Base-by-base conservation (phyloP, 495 filamentous ascomycete genomes). In the Podospora tetraspora region DNA sequence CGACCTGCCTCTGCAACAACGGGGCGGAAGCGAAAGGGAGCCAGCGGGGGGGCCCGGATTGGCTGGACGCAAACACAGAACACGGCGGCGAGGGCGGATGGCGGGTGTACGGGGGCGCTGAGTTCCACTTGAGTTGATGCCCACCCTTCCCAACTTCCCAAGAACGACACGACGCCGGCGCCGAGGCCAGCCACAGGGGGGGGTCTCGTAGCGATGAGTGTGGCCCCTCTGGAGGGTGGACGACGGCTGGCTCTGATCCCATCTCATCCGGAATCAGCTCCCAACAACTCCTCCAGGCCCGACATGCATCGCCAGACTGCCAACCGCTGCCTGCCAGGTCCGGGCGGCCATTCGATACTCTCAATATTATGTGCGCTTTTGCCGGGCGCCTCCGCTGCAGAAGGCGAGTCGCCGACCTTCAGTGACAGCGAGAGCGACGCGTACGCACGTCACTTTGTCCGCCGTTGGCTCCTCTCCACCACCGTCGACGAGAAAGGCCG, bases 111-210 rank as follows among this genome's bases (percentile, higher is more conserved):
- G 37, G 37, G 37, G 43, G 43, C 43, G 43, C 43, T n/a, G 43
- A 52, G 16, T 52, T n/a, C 22, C 21, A 23, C 58, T 60, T 10
- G 12, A 60, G 21, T 27, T 60, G 11, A 60, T 16, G 12, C 32
- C 30, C 21, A 63, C 61, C 56, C 66, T 68, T 68, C 25, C 56
- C 27, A 68, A 68, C 66, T 68, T 68, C 25, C 56, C 27, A 68
- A 68, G 10, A 59, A 43, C 67, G 67, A 63, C 57, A 64, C 60
- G 24, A 34, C 43, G 66, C 66, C 66, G 37, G 52, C 67, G 62
- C 67, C 61, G 23, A 58, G 30, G n/a, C 43, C 19, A 64, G 61
- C 32, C 32, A 34, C 32, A 34, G 43, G 43, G 43, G 43, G 43
- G 6, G 29, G 29, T 30, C 29, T 30, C 29, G 10, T 34, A 12